Conservation (phyloP, 2,329 filamentous ascomycete genomes). For the Diaporthe ilicicola region DNA sequence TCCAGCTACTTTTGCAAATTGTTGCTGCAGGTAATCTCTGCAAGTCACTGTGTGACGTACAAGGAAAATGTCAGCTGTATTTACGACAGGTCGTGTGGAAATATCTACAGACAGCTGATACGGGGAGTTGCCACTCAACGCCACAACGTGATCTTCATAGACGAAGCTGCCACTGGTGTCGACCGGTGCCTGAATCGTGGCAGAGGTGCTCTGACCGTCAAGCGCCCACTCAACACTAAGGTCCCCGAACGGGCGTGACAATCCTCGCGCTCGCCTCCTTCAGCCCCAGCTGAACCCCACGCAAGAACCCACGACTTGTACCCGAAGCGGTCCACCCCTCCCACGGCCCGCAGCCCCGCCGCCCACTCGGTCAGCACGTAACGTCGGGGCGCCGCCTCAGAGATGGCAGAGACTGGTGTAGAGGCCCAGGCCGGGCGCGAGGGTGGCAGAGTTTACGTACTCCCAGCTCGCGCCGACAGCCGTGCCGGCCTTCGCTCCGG, state of each 20-base stretch:
- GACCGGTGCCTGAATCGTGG: background rate
- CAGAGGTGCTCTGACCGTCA: background rate
- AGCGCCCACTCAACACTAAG: background rate
- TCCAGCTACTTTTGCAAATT: background rate
- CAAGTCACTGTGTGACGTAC: no score
- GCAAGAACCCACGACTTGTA: background rate
- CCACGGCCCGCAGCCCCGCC: background rate
- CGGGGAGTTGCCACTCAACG: background rate
- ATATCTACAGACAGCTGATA: constrained; percentile 9
- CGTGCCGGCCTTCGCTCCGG: constrained; percentile 42
- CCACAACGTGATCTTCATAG: background rate
- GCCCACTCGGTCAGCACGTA: constrained; percentile 52
- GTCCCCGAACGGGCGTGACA: background rate
- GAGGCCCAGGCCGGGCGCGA: constrained; percentile 49
- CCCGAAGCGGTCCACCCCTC: background rate
- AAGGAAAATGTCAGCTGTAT: background rate
- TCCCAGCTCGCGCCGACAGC: constrained; percentile 54
- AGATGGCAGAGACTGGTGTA: constrained; percentile 54
- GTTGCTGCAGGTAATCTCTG: background rate
- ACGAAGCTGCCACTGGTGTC: constrained; percentile 14
- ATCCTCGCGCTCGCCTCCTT: background rate
- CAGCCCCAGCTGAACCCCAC: background rate
- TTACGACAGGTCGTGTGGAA: background rate
- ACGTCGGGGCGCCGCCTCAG: constrained; percentile 55
- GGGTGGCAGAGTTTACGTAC: constrained; percentile 47